phyloP scores from a whole-genome alignment of 2,329 filamentous ascomycete genomes.

The Lasiodiplodia hormozganensis region DNA sequence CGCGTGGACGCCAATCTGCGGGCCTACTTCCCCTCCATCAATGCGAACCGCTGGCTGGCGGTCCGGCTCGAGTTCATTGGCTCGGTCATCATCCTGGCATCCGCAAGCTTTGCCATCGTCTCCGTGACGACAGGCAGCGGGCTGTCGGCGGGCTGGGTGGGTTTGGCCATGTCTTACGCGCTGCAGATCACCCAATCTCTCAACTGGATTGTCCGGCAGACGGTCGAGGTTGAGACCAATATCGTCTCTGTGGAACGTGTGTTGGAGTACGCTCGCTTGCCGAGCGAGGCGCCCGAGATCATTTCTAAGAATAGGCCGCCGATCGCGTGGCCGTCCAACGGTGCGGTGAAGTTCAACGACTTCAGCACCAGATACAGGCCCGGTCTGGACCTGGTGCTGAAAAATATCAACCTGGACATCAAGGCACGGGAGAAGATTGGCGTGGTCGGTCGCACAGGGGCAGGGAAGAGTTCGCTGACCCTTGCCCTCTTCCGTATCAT shows the following conservation, averaged over 20 bases:
- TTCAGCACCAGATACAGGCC: constrained; percentile 93
- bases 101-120: constrained; percentile 82
- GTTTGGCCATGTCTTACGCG: constrained; percentile 95
- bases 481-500: constrained; percentile 95
- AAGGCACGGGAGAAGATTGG: constrained; percentile 98
- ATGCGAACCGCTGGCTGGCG: constrained; percentile 87
- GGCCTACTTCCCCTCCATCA: constrained; percentile 95
- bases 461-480: constrained; percentile 93
- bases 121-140: constrained; percentile 73
- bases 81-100: constrained; percentile 87
- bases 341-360: constrained; percentile 87
- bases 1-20: constrained; percentile 92
- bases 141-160: constrained; percentile 77
- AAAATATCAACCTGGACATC: constrained; percentile 90
- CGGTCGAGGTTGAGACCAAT: constrained; percentile 99
- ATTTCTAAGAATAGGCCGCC: constrained; percentile 86
- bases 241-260: constrained; percentile 98
- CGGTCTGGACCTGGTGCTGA: constrained; percentile 88
- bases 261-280: constrained; percentile 89
- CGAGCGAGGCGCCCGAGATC: constrained; percentile 93
- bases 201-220: constrained; percentile 99
- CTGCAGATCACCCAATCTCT: constrained; percentile 95
- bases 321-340: constrained; percentile 89
- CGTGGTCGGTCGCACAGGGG: constrained; percentile 93
- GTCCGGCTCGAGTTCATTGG: constrained; percentile 95